Percentiles rank a stretch among this genome's conserved stretches.
Conservation (phyloP, 2,329 filamentous ascomycete genomes). For the Grosmannia serpens region DNA sequence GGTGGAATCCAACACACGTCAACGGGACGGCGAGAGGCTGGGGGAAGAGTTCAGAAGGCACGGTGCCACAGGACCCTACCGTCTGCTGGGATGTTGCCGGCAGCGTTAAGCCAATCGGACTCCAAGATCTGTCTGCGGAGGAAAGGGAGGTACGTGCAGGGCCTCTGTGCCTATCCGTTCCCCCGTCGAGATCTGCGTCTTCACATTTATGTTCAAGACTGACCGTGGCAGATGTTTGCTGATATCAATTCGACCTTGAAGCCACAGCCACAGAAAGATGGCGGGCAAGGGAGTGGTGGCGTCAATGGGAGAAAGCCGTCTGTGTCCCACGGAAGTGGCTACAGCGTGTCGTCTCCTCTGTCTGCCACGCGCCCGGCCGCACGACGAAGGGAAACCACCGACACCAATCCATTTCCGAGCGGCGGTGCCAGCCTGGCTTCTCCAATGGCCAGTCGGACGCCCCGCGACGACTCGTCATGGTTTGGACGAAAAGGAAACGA, state of each 20-base stretch:
- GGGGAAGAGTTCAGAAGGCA: conserved; percentile 66
- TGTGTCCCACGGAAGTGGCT: conserved; percentile 60
- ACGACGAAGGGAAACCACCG: conserved; percentile 71
- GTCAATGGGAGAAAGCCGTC: conserved; percentile 69
- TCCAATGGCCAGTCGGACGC: conserved; percentile 44
- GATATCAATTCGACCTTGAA: conserved; percentile 95
- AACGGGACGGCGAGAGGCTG: conserved; percentile 59
- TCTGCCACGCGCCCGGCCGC: conserved; percentile 59
- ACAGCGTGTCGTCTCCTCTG: conserved; percentile 62
- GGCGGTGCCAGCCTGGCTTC: conserved; percentile 40
- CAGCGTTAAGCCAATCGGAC: conserved; percentile 55
- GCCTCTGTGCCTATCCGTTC: neutral
- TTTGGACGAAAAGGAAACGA: conserved; percentile 43
- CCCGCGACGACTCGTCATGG: conserved; percentile 54
- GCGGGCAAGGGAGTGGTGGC: conserved; percentile 39
- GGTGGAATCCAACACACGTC: conserved; percentile 66
- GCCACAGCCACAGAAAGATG: conserved; percentile 64
- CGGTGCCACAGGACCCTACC: conserved; percentile 69
- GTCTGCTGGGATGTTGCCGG: conserved; percentile 80
- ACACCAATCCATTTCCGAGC: conserved; percentile 51
- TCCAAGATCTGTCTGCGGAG: conserved; percentile 56
- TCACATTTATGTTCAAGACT: neutral
- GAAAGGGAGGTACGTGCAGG: conserved; percentile 44
- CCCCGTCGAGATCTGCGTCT: neutral
- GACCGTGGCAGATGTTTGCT: conserved; percentile 52